Percentiles rank a stretch among this genome's conserved stretches.
These are phyloP conservation scores for Eucalyptus erythrocorys DNA, from an alignment of 345 rosid species.

Conservation along the genomic window DNA sequence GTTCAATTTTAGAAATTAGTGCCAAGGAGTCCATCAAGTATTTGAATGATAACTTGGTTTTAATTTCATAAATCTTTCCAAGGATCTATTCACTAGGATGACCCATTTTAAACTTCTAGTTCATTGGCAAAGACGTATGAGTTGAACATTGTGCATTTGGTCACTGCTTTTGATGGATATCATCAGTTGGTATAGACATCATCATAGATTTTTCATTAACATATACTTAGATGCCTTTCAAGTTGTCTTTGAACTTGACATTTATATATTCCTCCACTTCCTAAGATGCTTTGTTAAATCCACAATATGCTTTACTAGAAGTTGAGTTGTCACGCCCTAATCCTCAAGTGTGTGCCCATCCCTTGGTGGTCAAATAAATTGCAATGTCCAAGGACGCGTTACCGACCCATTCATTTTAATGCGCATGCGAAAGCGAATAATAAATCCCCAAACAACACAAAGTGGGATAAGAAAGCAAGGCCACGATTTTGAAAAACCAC, in stretches of 20 bases:
- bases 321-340: too few species aligned
- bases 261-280: too few species aligned
- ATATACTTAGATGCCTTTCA: background rate
- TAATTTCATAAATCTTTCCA: background rate
- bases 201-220: background rate
- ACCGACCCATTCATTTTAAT: too few species aligned
- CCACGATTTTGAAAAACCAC: too few species aligned
- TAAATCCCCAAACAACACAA: too few species aligned
- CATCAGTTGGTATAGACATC: background rate
- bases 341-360: too few species aligned
- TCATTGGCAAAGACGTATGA: background rate
- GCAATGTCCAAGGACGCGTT: too few species aligned
- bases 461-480: too few species aligned
- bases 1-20: background rate
- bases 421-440: too few species aligned
- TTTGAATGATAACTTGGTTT: background rate
- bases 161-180: background rate
- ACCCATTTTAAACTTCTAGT: too few species aligned
- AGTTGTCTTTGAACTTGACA: too few species aligned
- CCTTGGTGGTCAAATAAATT: too few species aligned
- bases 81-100: background rate
- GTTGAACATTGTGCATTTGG: background rate
- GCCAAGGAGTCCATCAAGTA: background rate
- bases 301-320: background rate
- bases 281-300: background rate